These are phyloP conservation scores for Porcisia hertigi DNA, from an alignment of 208 protist species.

Conservation along the genomic window DNA sequence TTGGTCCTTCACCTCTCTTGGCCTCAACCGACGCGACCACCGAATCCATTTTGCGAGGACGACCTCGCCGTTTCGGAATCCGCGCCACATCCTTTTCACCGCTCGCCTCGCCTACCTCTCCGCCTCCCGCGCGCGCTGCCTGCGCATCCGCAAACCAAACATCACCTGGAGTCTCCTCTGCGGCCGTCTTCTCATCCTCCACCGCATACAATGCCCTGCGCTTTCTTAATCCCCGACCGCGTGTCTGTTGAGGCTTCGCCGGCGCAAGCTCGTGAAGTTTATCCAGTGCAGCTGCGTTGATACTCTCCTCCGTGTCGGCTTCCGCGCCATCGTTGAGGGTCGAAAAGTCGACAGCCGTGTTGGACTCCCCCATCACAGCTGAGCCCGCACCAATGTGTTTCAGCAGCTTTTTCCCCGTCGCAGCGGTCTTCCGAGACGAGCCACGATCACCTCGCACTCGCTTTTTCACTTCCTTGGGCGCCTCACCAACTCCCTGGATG, in stretches of 20 bases:
- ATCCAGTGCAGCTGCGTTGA: conserved; percentile 1
- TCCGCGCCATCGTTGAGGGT: neutral
- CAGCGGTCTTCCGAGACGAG: neutral
- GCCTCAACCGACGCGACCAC: neutral
- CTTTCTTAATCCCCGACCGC: neutral
- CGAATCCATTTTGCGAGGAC: neutral
- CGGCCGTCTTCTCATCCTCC: neutral
- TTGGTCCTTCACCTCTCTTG: neutral
- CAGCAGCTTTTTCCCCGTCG: neutral
- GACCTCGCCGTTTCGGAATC: neutral
- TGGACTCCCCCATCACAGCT: neutral
- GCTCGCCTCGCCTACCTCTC: neutral
- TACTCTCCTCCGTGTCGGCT: neutral
- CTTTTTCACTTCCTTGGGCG: neutral
- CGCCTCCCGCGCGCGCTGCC: neutral
- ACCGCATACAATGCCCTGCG: neutral
- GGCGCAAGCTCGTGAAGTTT: neutral
- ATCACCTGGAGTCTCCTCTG: neutral
- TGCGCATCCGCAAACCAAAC: conserved; percentile 8
- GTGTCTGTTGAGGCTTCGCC: neutral
- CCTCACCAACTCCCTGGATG: no score
- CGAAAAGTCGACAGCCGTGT: neutral
- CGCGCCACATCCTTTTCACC: neutral
- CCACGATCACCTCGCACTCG: neutral
- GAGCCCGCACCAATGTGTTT: neutral